Evolutionary conservation across 495 filamentous ascomycete genomes (phyloP).

Genomic region (Lineolata rhizophorae): DNA sequence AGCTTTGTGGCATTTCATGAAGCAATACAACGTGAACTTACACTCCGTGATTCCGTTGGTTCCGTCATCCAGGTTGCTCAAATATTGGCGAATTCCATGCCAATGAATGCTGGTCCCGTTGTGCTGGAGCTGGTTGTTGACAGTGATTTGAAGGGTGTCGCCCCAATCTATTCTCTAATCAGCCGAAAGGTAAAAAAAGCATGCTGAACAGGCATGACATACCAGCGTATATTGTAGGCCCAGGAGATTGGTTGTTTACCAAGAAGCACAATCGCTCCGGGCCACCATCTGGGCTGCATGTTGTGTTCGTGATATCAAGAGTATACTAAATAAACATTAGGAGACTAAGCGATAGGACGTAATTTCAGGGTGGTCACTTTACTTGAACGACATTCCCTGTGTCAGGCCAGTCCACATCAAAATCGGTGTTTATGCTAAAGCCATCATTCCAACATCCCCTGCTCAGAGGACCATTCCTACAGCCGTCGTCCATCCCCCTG

Average conservation of each 20-base stretch:
- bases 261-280: slow-evolving; percentile 3
- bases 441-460: slow-evolving; percentile 12
- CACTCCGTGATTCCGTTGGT: slow-evolving; percentile 19
- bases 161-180: slow-evolving; percentile 13
- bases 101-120: slow-evolving; percentile 21
- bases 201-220: slow-evolving; percentile 1
- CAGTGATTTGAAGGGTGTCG: slow-evolving; percentile 15
- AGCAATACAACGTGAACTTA: slow-evolving; percentile 2
- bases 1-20: not conserved
- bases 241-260: slow-evolving; percentile 16
- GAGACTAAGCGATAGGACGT: not conserved
- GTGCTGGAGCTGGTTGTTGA: slow-evolving; percentile 15
- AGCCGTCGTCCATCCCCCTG: too few species aligned
- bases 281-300: slow-evolving; percentile 12
- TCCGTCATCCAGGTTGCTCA: slow-evolving; percentile 13
- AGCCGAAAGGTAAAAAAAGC: slow-evolving; percentile 2
- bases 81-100: slow-evolving; percentile 18
- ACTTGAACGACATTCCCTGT: slow-evolving; percentile 7
- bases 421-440: slow-evolving; percentile 12
- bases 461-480: slow-evolving; percentile 9
- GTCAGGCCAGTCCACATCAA: slow-evolving; percentile 13
- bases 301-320: slow-evolving; percentile 9
- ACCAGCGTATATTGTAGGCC: slow-evolving; percentile 15
- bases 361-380: not conserved
- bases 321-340: slow-evolving; percentile 4